Evolutionary conservation across 2,329 filamentous ascomycete species (phyloP).

Genomic region (Ceratocystis variospora): DNA sequence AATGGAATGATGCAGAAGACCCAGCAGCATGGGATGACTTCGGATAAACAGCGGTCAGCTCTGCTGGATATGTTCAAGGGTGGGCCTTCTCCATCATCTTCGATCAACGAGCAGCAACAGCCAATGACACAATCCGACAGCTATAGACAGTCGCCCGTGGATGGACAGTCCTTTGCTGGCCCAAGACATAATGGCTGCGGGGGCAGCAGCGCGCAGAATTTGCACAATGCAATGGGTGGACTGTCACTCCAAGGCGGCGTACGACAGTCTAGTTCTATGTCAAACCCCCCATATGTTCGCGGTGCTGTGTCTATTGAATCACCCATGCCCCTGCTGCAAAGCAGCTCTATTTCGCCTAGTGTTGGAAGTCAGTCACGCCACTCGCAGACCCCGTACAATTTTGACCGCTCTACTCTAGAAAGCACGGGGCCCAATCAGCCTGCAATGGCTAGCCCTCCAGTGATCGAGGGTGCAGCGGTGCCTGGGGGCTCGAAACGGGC

Average conservation of each 20-base stretch:
- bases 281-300: conserved; percentile 15
- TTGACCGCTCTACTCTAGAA: conserved; percentile 15
- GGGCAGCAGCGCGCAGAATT: neutral
- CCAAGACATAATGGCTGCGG: conserved; percentile 9
- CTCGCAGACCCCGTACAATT: conserved; percentile 19
- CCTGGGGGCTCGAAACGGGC: conserved; percentile 25
- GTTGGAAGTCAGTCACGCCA: conserved; percentile 17
- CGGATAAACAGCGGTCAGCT: conserved; percentile 32
- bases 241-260: conserved; percentile 18
- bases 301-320: conserved; percentile 17
- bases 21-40: conserved; percentile 14
- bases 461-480: conserved; percentile 24
- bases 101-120: conserved; percentile 10
- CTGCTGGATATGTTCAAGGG: conserved; percentile 44
- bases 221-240: conserved; percentile 15
- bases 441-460: conserved; percentile 23
- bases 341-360: conserved; percentile 17
- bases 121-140: conserved; percentile 9
- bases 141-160: conserved; percentile 18
- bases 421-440: conserved; percentile 18
- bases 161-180: conserved; percentile 10
- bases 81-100: conserved; percentile 9
- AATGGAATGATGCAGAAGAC: conserved; percentile 18
- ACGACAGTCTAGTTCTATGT: conserved; percentile 14
- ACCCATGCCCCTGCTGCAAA: conserved; percentile 9